Base-by-base conservation (phyloP, 331 rosid genomes). In the Quercus phellos region DNA sequence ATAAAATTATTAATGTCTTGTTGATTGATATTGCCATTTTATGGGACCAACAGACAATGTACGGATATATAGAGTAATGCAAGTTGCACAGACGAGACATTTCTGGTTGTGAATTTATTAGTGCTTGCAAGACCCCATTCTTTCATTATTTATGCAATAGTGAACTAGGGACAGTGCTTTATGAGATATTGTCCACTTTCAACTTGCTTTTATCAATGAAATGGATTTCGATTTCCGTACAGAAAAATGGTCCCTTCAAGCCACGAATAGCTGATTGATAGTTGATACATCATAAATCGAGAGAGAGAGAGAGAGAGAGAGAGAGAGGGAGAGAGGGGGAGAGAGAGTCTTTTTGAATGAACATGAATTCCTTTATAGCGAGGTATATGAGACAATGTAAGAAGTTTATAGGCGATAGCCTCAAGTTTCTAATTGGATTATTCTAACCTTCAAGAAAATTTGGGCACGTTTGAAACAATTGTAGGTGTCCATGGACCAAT, bases 11-110 rank as follows among this genome's bases (percentile, higher is more conserved):
- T 50, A 46, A 46, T 46, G 16, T 11, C 17, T 71, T 53, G 7
- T 24, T 29, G 55, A 51, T 70, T 12, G 24, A 51, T 19, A 46
- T 63, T 81, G 80, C 29, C 80, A 27, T 50, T 27, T 7, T 7
- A 18, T 1, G 55, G 76, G 80, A 75, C 85, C 87, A 66, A 27
- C 18, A 56, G 38, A 59, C 71, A 72, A 70, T 19, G 21, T 3
- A 60, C 35, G 73, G 35, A 71, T 50, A 24, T 24, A 24, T 24
- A 66, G 77, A 72, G 29, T 81, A 54, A 42, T 17, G 29, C 81
- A 51, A 78, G 85, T 81, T 66, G 73, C 43, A 73, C 43, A 53
- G 77, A 63, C 10, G 66, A 53, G n/a, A 61, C 34, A 38, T 81
- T 70, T 69, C 71, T 76, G 56, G 69, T 13, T 55, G 75, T 51